phyloP scores from a whole-genome alignment of 2,329 filamentous ascomycete species.

The Diaporthe sp. region DNA sequence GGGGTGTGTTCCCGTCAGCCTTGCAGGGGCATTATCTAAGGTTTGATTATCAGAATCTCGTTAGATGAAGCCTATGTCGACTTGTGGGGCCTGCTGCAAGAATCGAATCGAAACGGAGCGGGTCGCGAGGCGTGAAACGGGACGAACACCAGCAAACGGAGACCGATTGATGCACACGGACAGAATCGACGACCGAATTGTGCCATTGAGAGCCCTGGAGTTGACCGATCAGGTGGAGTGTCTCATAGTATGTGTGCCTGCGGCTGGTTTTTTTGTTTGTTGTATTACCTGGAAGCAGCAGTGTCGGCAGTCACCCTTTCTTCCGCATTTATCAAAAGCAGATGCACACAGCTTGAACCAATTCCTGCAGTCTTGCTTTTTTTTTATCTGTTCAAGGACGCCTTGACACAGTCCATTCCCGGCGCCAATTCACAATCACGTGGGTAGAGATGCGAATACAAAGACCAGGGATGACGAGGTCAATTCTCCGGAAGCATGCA shows the following conservation, averaged over 20 bases:
- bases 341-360: neutral
- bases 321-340: neutral
- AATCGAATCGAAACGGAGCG: neutral
- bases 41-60: constrained; percentile 8
- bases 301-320: neutral
- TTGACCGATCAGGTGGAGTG: neutral
- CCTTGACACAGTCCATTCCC: neutral
- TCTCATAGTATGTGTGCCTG: too few species aligned
- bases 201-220: neutral
- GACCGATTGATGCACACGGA: neutral
- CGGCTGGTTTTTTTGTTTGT: too few species aligned
- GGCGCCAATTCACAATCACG: neutral
- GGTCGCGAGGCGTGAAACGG: neutral
- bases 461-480: neutral
- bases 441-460: neutral
- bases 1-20: neutral
- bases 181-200: neutral
- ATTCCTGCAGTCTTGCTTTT: neutral
- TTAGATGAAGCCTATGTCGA: constrained; percentile 8
- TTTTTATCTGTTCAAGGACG: neutral
- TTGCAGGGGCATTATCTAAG: constrained; percentile 14
- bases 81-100: neutral
- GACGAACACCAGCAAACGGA: neutral
- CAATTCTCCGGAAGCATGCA: too few species aligned
- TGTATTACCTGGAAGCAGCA: neutral